Evolutionary conservation across 352 stramenopile species (phyloP), one percentile per base, ranked within the genome.

Genomic region (Plasmopara muralis): DNA sequence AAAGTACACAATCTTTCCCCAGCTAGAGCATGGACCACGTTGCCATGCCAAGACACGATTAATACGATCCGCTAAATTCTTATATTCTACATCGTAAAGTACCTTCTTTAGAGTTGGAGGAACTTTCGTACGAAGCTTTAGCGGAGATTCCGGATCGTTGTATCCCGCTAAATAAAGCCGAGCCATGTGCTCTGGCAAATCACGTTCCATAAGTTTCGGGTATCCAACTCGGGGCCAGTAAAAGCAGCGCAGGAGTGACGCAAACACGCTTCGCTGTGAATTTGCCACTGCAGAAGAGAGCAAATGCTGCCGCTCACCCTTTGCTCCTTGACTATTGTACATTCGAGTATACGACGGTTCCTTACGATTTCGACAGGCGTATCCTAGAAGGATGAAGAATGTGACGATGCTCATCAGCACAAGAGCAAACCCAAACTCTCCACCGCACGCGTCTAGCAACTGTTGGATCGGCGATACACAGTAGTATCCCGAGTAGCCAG

Each of bases 171-270:
- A 70, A 54, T 92, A 92, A 30, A 92, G 70, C 8, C 82, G 72
- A 2, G 75, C 73, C 75, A 92, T 89, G 63, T 92, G 82, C 55
- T 89, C 77, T 5, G 70, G 66, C n/a, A 92, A 47, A 55, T 92
- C 78, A n/a, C 73, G 72, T 39, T 87, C 80, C 55, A 81, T 67
- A 25, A 92, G 74, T 55, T 89, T 92, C 20, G 80, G 78, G 45
- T 92, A 92, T 28, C 57, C 66, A 42, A 89, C 77, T 4, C 78
- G 77, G 10, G 76, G 74, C 81, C 81, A 91, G 53, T 84, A 85
- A 38, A 91, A 74, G 46, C 76, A 85, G 5, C 70, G 71, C 25
- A 82, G 68, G 4, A 87, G 45, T 13, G 70, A 73, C n/a, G 67
- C 60, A 43, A 85, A 87, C 40, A 70, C 71, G 15, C 65, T 80